Evolutionary conservation across 1,139 yeast genomes (phyloP).

Genomic region (Yamadazyma aaseri): DNA sequence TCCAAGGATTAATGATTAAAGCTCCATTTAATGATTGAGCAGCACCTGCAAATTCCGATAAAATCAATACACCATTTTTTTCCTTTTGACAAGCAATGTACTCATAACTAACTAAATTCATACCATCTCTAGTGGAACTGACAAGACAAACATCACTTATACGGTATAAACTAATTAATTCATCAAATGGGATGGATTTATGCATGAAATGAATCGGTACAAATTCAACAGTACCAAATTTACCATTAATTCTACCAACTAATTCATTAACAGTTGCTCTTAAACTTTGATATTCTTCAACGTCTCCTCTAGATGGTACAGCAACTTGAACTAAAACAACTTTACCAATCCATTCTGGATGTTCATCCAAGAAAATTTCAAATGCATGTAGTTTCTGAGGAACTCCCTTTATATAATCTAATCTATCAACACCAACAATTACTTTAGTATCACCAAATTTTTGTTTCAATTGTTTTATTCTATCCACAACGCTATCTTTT

Average conservation of each 20-base stretch:
- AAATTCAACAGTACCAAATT: constrained; percentile 94
- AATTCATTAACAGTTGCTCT: constrained; percentile 93
- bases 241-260: constrained; percentile 95
- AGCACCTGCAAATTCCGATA: constrained; percentile 98
- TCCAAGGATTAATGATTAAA: constrained; percentile 95
- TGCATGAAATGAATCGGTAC: constrained; percentile 98
- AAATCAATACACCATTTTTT: constrained; percentile 78
- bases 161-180: constrained; percentile 82
- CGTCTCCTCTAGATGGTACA: constrained; percentile 97
- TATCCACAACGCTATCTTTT: constrained; percentile 56
- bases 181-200: constrained; percentile 86
- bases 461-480: constrained; percentile 61
- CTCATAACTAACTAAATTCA: constrained; percentile 95
- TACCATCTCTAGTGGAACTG: constrained; percentile 94
- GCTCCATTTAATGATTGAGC: constrained; percentile 97
- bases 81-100: constrained; percentile 94
- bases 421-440: constrained; percentile 92
- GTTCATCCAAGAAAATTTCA: constrained; percentile 85
- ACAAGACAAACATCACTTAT: constrained; percentile 90
- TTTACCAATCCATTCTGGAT: constrained; percentile 98
- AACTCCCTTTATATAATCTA: constrained; percentile 95
- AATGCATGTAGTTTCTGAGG: constrained; percentile 96
- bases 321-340: constrained; percentile 96
- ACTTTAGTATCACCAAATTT: constrained; percentile 72
- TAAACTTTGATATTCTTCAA: constrained; percentile 93